Base-by-base conservation (phyloP, 768 basidiomycete species). In the Chiua virens region DNA sequence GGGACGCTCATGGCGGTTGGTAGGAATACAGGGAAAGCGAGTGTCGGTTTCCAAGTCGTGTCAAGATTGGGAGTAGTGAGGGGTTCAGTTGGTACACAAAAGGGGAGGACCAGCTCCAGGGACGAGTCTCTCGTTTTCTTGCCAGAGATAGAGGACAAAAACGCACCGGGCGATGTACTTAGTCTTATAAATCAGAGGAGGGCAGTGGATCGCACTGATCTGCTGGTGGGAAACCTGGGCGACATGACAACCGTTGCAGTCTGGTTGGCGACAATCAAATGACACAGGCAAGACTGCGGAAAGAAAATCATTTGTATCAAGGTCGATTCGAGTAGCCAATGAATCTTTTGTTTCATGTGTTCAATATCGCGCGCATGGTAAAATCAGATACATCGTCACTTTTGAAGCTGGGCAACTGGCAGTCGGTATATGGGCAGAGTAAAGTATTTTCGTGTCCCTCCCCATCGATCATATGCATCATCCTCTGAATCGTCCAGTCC, bases 401-500 rank as follows among this genome's bases (percentile, higher is more conserved):
- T 52, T 45, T 45, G 63, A 56, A 72, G 65, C 34, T 59, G 64
- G 17, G 64, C 79, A 18, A 88, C 61, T 1, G 88, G 88, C 30
- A 89, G 68, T 39, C 84, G 76, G 69, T 94, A 96, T 48, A 85
- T 71, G 40, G 89, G 86, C 62, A 90, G 65, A 25, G 77, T 79
- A 60, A 92, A 94, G 62, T 93, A 94, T 64, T 83, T 78, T 38
- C 83, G 75, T 45, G 84, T 87, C 38, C 81, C 75, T 14, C 85
- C 86, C 92, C 93, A 96, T 41, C 85, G 78, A 45, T 82, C 79
- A 37, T n/a, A n/a, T n/a, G n/a, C n/a, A n/a, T 75, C 73, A 38
- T 77, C 74, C 42, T 59, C 54, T 20, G 52, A 11, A n/a, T 71
- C 65, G 44, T 72, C 76, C 34, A 69, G 65, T 20, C 77, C 77